phyloP scores from a whole-genome alignment of 1,284 basidiomycete genomes.

The Boletellus deceptivus region DNA sequence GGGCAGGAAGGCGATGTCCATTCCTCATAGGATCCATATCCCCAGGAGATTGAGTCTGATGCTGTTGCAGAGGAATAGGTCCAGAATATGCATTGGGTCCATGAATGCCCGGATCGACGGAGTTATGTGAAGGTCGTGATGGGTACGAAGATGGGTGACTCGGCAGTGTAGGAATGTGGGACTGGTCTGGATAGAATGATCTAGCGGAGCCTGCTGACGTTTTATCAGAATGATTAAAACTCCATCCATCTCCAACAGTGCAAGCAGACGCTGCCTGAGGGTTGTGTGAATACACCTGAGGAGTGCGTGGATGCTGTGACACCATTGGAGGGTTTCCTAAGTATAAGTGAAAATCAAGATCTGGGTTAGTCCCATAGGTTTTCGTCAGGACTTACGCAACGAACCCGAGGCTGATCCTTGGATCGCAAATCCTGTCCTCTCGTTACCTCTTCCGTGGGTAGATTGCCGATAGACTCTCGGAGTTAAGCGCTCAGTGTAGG shows the following conservation, averaged over 20 bases:
- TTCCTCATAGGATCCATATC: conserved; percentile 3
- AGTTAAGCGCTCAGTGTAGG: background rate
- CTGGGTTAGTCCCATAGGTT: conserved; percentile 1
- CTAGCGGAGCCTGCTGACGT: background rate
- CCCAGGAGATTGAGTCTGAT: background rate
- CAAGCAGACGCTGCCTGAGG: background rate
- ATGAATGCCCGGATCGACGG: background rate
- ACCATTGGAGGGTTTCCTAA: conserved; percentile 2
- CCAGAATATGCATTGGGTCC: background rate
- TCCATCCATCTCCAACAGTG: background rate
- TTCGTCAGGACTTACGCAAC: conserved; percentile 3
- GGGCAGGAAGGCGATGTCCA: background rate
- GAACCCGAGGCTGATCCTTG: conserved; percentile 20
- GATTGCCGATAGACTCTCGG: conserved; percentile 6
- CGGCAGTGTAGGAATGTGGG: background rate
- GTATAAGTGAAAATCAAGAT: background rate
- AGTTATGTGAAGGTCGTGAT: background rate
- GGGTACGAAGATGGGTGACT: background rate
- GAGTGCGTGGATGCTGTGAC: conserved; percentile 3
- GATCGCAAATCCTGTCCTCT: conserved; percentile 10
- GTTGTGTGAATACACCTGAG: conserved; percentile 11
- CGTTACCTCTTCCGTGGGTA: conserved; percentile 9
- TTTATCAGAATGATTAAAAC: background rate
- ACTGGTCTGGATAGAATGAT: conserved; percentile 1
- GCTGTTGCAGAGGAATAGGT: background rate